Base-by-base conservation (phyloP, 176 grass and related monocot species). In the Dendrocalamus sinicus region DNA sequence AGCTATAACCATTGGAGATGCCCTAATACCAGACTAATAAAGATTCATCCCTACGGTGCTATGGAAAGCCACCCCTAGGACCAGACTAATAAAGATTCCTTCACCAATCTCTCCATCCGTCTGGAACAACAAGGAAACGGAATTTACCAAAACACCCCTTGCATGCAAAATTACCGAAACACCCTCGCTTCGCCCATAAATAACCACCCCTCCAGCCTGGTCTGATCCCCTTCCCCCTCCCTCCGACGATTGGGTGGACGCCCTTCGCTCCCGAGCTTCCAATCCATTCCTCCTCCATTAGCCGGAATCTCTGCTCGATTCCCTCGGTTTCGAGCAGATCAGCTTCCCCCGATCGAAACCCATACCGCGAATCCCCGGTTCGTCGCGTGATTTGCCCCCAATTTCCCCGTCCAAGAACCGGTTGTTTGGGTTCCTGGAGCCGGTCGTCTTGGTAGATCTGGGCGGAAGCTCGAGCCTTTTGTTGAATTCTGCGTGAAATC, bases 171-270 rank as follows among this genome's bases (percentile, higher is more conserved):
- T 88, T 78, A 89, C 73, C 0, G 1, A 69, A 88, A 66, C 51
- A 0, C 85, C 93, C 87, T 88, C 0, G 4, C 0, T 32, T 45
- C 1, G 8, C 7, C 48, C 35, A 86, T 94, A 94, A 94, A 92
- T 90, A 86, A 85, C 60, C 83, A 85, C 60, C 78, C 82, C 76
- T 26, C 67, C 16, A 4, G 17, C 40, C 62, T 39, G 1, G 8
- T 8, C 67, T 39, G 12, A 79, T 88, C 65, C 67, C 84, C 80
- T 87, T 87, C 90, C 90, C 78, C 52, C 55, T n/a, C 51, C 61
- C 59, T 40, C 51, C 73, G 66, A 40, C 19, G 70, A 67, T 76
- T 69, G 41, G 66, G 78, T 82, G 73, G 73, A 40, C 66, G n/a
- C 67, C 30, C 50, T 74, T 63, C 24, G 23, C 68, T 78, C 66